A percentile compares a stretch with the other conserved stretches of the same genome.
These are phyloP conservation scores for Asclepias syriaca DNA, from an alignment of 257 asterid genomes.

Conservation along the genomic window DNA sequence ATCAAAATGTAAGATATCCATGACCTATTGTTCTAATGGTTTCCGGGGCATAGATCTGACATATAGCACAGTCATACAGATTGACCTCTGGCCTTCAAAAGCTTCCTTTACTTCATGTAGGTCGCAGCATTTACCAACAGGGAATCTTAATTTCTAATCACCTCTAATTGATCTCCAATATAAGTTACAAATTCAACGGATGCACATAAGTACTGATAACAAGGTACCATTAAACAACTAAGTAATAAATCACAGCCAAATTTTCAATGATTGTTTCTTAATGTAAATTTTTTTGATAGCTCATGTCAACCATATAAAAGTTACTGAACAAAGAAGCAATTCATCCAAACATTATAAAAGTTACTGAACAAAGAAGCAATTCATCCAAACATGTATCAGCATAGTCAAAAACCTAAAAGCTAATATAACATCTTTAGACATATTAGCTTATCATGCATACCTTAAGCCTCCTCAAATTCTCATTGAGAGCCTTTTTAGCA, in stretches of 20 bases:
- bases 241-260: background rate
- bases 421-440: background rate
- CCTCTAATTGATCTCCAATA: background rate
- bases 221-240: background rate
- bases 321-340: background rate
- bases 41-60: background rate
- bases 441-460: conserved; percentile 26
- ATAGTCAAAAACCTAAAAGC: background rate
- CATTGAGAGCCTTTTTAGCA: conserved; percentile 66
- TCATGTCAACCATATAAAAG: background rate
- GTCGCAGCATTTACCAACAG: background rate
- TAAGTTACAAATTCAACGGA: background rate
- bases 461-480: conserved; percentile 60
- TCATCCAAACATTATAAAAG: background rate
- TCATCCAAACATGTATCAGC: background rate
- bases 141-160: background rate
- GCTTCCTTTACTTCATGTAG: background rate
- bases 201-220: background rate
- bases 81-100: background rate
- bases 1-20: background rate
- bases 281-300: background rate
- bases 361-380: background rate
- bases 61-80: background rate
- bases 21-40: background rate
- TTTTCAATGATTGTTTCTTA: background rate